Percentiles rank a stretch among this genome's conserved stretches.
These are phyloP conservation scores for Pseudogymnoascus sp. DNA, from an alignment of 2,329 filamentous ascomycete genomes.

Conservation along the genomic window DNA sequence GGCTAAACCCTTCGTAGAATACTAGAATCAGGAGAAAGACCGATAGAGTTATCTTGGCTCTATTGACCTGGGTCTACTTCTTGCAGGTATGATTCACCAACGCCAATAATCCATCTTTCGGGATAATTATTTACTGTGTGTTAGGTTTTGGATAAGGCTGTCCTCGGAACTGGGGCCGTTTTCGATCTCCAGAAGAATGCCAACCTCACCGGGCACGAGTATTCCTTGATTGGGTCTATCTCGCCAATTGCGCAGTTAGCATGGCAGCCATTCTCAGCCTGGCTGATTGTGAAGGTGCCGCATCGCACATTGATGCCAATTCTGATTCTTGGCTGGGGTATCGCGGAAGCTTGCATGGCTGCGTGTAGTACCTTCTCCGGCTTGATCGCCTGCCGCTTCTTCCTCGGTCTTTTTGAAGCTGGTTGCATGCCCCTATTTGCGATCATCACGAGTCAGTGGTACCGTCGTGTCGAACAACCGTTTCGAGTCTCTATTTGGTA, in stretches of 20 bases:
- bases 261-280: slow-evolving; percentile 32
- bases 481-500: slow-evolving; percentile 54
- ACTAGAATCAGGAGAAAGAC: slow-evolving; percentile 53
- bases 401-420: slow-evolving; percentile 47
- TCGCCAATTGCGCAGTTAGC: slow-evolving; percentile 43
- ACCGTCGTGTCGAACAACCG: slow-evolving; percentile 49
- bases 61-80: slow-evolving; percentile 53
- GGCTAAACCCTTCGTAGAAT: slow-evolving; percentile 30
- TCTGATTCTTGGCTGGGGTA: slow-evolving; percentile 28
- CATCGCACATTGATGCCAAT: slow-evolving; percentile 45
- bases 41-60: slow-evolving; percentile 48
- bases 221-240: slow-evolving; percentile 39
- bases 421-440: slow-evolving; percentile 47
- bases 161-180: slow-evolving; percentile 37
- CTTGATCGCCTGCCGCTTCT: slow-evolving; percentile 40
- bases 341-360: slow-evolving; percentile 40
- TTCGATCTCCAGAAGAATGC: slow-evolving; percentile 42
- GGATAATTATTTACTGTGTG: neutral
- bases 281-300: slow-evolving; percentile 45
- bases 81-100: slow-evolving; percentile 33
- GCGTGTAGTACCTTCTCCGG: slow-evolving; percentile 43
- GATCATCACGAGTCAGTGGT: slow-evolving; percentile 48
- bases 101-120: neutral
- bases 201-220: slow-evolving; percentile 39
- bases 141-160: slow-evolving; percentile 20